Evolutionary conservation across 225 moss, liverwort and hornwort species (phyloP).

Genomic region (Anthoceros angustus): DNA sequence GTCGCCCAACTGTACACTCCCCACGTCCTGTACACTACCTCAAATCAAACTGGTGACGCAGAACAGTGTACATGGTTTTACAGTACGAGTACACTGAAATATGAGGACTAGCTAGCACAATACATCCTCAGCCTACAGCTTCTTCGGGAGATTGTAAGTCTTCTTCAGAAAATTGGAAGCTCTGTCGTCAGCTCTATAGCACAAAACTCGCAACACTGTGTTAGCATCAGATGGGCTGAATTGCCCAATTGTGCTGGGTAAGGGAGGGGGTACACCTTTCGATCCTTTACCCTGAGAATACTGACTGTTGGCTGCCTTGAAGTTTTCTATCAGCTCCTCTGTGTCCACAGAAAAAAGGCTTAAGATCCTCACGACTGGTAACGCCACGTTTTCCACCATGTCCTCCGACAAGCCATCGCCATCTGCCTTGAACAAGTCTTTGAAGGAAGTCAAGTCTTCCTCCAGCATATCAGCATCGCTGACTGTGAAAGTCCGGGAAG

Average conservation of each 20-base stretch:
- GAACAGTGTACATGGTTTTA: too few relatives aligned
- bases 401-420: conserved; percentile 73
- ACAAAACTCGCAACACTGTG: conserved; percentile 66
- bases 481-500: conserved; percentile 39
- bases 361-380: conserved; percentile 28
- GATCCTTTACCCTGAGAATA: conserved; percentile 15
- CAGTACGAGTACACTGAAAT: too few relatives aligned
- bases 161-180: conserved; percentile 73
- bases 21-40: too few relatives aligned
- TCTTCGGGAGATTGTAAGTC: conserved; percentile 65
- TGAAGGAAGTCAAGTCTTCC: conserved; percentile 47
- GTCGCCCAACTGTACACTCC: too few relatives aligned
- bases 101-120: too few relatives aligned
- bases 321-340: conserved; percentile 42
- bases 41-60: too few relatives aligned
- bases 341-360: conserved; percentile 40
- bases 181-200: conserved; percentile 54
- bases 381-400: conserved; percentile 47
- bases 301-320: conserved; percentile 30
- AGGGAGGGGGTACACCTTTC: conserved; percentile 18
- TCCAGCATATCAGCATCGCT: conserved; percentile 36
- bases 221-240: conserved; percentile 68
- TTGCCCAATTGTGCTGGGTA: conserved; percentile 60
- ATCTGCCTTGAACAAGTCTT: conserved; percentile 72
- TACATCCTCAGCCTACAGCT: conserved; percentile 13